phyloP scores from a whole-genome alignment of 306 rosid species.

The Medicago arabica region DNA sequence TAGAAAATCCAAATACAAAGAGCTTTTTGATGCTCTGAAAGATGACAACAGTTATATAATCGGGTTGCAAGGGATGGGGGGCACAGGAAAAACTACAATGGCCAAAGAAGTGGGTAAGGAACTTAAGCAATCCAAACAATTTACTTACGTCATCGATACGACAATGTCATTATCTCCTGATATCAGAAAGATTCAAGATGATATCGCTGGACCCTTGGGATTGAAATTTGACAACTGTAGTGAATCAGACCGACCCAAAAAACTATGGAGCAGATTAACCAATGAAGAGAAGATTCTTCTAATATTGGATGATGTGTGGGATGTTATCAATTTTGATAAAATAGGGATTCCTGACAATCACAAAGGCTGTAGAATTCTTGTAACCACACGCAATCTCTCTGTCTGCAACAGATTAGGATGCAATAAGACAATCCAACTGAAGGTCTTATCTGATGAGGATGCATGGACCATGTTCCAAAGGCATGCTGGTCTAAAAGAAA shows the following conservation, averaged over 20 bases:
- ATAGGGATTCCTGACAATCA: too few relatives aligned
- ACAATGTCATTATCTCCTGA: background rate
- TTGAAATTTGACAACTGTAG: too few relatives aligned
- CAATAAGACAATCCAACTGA: background rate
- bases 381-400: background rate
- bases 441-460: background rate
- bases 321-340: too few relatives aligned
- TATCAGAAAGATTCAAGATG: conserved; percentile 15
- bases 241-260: too few relatives aligned
- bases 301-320: too few relatives aligned
- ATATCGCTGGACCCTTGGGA: conserved; percentile 20
- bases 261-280: too few relatives aligned
- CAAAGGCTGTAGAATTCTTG: conserved; percentile 1
- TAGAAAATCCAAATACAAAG: background rate
- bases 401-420: background rate
- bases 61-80: conserved; percentile 37
- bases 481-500: background rate
- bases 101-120: conserved; percentile 11
- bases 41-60: conserved; percentile 13
- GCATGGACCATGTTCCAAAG: background rate
- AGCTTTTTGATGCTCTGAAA: background rate
- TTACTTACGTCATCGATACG: background rate
- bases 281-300: too few relatives aligned
- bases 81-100: conserved; percentile 35
- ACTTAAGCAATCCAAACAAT: background rate